Percentiles rank a stretch among this genome's conserved stretches.
These are phyloP conservation scores for Gilbertella persicaria DNA, from an alignment of 371 early-diverging fungal genomes.

Conservation along the genomic window DNA sequence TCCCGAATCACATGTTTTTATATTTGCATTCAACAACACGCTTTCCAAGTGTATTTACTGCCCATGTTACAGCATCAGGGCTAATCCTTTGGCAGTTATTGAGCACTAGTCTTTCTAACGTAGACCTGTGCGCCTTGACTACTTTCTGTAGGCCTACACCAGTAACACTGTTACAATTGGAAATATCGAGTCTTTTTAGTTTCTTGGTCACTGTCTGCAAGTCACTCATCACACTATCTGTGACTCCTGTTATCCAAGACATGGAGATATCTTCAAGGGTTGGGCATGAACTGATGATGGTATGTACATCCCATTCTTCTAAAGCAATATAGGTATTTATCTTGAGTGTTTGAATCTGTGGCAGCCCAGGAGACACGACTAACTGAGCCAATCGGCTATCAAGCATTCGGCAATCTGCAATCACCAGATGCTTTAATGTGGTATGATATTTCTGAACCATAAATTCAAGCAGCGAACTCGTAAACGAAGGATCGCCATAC, in stretches of 20 bases:
- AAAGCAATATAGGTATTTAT: conserved; percentile 1
- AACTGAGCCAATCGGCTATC: conserved; percentile 1
- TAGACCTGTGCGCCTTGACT: conserved; percentile 10
- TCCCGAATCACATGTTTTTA: not conserved
- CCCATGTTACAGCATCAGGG: conserved; percentile 32
- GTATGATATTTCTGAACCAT: not conserved
- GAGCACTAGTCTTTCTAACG: conserved; percentile 16
- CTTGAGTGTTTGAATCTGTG: conserved; percentile 7
- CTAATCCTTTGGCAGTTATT: conserved; percentile 26
- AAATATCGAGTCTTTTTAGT: conserved; percentile 27
- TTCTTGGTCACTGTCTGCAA: conserved; percentile 5
- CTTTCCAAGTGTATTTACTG: conserved; percentile 12
- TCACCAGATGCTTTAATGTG: not conserved
- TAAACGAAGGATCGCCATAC: conserved; percentile 1
- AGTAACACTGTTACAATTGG: conserved; percentile 26
- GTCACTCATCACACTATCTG: conserved; percentile 18
- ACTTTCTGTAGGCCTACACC: conserved; percentile 31
- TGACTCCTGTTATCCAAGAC: conserved; percentile 11
- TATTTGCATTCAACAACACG: conserved; percentile 18
- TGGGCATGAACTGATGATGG: conserved; percentile 8
- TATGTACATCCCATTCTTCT: conserved; percentile 7
- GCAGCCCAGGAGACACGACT: not conserved
- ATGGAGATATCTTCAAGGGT: conserved; percentile 7
- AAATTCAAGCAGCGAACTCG: not conserved
- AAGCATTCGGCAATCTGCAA: conserved; percentile 1